Base-by-base conservation (phyloP, 2,329 filamentous ascomycete species). In the Stagonosporopsis tanaceti region DNA sequence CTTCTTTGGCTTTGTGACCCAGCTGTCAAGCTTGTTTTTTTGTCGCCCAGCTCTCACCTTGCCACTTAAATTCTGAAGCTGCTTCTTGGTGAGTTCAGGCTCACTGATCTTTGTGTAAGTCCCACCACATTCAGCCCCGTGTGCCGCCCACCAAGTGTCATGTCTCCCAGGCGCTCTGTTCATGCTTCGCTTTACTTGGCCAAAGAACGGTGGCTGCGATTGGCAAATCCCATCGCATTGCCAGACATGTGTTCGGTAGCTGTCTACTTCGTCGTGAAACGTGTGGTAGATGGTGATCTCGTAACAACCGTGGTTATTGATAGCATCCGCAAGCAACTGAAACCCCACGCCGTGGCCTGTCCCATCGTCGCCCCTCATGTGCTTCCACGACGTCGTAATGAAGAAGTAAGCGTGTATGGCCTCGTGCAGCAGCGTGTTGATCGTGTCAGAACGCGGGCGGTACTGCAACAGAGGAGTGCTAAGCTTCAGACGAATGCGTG, bases 401-500 rank as follows among this genome's bases (percentile, higher is more conserved):
- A 80, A 80, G 68, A 81, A 79, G 60, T 80, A 81, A 25, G 78
- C 78, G 47, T 80, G 78, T 17, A 80, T 80, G 2, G 75, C 72
- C 57, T 81, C 79, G 56, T 80, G 79, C 3, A 81, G 67, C 20
- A 81, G 65, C 1, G 78, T 81, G 55, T 80, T 78, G 55, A 80
- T 67, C 1, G 76, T 77, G 61, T 81, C 78, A 45, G 69, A 68
- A 30, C 77, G 73, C 5, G 78, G 77, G 34, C 79, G 74, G 59
- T 76, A 80, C 58, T 80, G 79, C 46, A 81, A 70, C 47, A 80
- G 65, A 25, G 78, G 72, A 32, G 78, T 77, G 54, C 77, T 79
- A 38, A 81, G 66, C 63, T 80, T 80, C 39, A 81, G 62, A 22
- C 76, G 71, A 46, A 79, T 77, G 50, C 75, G 71, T 6, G 73